Evolutionary conservation across 2,329 filamentous ascomycete species (phyloP).

Genomic region (Fusarium euwallaceae): DNA sequence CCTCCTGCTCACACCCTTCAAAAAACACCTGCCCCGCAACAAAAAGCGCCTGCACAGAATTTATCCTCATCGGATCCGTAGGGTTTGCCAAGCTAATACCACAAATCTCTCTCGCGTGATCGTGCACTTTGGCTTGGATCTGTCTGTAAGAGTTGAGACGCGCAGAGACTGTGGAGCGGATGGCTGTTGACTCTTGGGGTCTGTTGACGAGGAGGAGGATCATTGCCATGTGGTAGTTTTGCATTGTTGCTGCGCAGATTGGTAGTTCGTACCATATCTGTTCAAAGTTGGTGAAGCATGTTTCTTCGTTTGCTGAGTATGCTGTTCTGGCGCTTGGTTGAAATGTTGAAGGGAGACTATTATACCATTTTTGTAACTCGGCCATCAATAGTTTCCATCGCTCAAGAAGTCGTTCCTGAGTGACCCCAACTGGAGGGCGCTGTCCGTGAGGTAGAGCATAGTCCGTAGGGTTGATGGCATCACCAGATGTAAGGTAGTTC

Average conservation of each 20-base stretch:
- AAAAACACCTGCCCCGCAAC: constrained; percentile 42
- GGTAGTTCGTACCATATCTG: constrained; percentile 74
- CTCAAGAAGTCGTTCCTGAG: constrained; percentile 35
- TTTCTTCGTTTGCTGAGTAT: neutral
- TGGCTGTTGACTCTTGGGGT: constrained; percentile 42
- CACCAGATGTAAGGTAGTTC: constrained; percentile 72
- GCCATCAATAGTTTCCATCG: constrained; percentile 33
- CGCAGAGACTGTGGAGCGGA: constrained; percentile 40
- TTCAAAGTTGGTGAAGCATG: constrained; percentile 50
- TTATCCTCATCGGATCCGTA: constrained; percentile 30
- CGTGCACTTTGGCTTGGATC: constrained; percentile 29
- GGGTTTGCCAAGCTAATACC: constrained; percentile 39
- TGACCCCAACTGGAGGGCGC: constrained; percentile 32
- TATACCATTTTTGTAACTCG: constrained; percentile 36
- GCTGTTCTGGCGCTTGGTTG: constrained; percentile 26
- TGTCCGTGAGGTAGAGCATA: constrained; percentile 38
- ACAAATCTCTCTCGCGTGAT: constrained; percentile 40
- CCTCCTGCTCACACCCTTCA: constrained; percentile 67
- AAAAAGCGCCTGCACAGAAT: constrained; percentile 41
- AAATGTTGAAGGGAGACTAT: constrained; percentile 36
- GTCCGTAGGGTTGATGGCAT: constrained; percentile 57
- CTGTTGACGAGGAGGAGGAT: constrained; percentile 71
- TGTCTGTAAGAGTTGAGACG: constrained; percentile 37
- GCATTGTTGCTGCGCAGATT: constrained; percentile 75
- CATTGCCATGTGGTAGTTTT: constrained; percentile 74